A percentile compares a stretch with the other conserved stretches of the same genome.
Evolutionary conservation across 108 stramenopile genomes (phyloP).

Genomic region (Cyclotella baltica): DNA sequence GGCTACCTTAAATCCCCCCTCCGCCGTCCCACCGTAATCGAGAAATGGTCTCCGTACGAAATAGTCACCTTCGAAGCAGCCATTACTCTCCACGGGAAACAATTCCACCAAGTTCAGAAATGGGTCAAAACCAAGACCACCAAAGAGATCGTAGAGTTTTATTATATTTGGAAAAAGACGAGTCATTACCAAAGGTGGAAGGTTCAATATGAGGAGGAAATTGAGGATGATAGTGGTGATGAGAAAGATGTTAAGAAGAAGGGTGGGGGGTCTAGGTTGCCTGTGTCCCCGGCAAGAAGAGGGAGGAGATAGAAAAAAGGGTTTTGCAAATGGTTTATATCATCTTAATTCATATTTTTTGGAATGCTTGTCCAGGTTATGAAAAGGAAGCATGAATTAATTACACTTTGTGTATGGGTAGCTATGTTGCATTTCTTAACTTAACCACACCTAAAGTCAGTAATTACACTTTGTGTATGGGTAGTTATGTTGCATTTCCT

Average conservation of each 20-base stretch:
- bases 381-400: no score
- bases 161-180: constrained; percentile 98
- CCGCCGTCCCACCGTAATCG: constrained; percentile 80
- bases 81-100: constrained; percentile 83
- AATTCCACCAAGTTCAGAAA: constrained; percentile 74
- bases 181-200: constrained; percentile 91
- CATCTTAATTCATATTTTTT: neutral
- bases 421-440: no score
- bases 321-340: neutral
- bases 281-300: constrained; percentile 4
- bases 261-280: neutral
- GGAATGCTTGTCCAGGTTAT: neutral
- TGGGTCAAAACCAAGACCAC: constrained; percentile 82
- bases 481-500: no score
- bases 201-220: constrained; percentile 50
- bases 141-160: constrained; percentile 94
- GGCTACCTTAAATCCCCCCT: constrained; percentile 72
- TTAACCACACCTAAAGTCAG: no score
- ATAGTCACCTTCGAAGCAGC: constrained; percentile 88
- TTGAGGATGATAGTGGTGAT: constrained; percentile 18
- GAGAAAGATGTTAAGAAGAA: constrained; percentile 21
- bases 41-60: constrained; percentile 91
- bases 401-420: no score
- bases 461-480: no score
- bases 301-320: constrained; percentile 9